Evolutionary conservation across 176 grass and related monocot species (phyloP).

Genomic region (Oryza nivara): DNA sequence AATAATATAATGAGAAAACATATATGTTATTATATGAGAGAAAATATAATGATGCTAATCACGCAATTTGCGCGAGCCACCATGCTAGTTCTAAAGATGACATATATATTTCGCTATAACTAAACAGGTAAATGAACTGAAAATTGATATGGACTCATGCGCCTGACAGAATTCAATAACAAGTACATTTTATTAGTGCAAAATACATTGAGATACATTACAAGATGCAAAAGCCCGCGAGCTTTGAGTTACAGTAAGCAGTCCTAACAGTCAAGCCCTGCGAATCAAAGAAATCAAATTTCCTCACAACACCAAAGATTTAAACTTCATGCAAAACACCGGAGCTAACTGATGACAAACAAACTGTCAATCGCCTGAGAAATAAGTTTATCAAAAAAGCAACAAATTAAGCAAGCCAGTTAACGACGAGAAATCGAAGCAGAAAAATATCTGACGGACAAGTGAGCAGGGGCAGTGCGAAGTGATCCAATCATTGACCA

Average conservation of each 20-base stretch:
- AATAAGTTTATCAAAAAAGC: not conserved
- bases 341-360: not conserved
- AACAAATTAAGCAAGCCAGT: not conserved
- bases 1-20: too few species aligned
- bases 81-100: too few species aligned
- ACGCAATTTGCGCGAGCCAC: too few species aligned
- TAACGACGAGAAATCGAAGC: not conserved
- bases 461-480: not conserved
- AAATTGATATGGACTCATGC: not conserved
- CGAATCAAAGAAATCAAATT: not conserved
- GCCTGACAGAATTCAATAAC: not conserved
- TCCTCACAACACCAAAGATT: not conserved
- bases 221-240: not conserved
- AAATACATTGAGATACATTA: not conserved
- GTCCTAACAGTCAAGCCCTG: conserved; percentile 7
- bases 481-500: not conserved
- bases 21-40: too few species aligned
- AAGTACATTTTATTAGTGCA: conserved; percentile 30
- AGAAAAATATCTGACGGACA: conserved; percentile 16
- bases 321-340: conserved; percentile 19
- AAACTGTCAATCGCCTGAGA: conserved; percentile 25
- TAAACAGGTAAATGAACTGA: not conserved
- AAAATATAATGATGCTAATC: too few species aligned
- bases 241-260: conserved; percentile 37
- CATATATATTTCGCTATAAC: too few species aligned